Evolutionary conservation across 768 basidiomycete species (phyloP).

Genomic region (Lactarius hengduanensis): DNA sequence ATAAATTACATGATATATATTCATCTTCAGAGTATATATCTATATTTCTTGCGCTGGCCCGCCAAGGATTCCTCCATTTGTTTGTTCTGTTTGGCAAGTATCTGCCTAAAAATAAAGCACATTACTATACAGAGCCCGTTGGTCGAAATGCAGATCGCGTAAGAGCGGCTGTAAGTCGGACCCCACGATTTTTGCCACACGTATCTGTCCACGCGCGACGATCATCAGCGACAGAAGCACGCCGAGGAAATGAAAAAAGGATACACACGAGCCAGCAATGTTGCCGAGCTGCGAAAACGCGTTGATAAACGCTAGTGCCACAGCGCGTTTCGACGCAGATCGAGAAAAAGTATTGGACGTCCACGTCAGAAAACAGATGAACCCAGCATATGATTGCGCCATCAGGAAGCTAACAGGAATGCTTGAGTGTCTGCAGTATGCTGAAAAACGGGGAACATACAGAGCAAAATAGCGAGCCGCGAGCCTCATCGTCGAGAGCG

Average conservation of each 20-base stretch:
- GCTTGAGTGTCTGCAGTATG: background rate
- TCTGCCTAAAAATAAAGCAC: conserved; percentile 38
- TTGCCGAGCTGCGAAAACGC: conserved; percentile 82
- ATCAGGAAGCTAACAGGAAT: conserved; percentile 59
- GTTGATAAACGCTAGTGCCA: conserved; percentile 83
- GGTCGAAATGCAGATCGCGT: conserved; percentile 66
- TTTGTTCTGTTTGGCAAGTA: conserved; percentile 35
- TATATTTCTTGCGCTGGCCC: conserved; percentile 40
- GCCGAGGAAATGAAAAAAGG: background rate
- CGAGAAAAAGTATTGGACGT: conserved; percentile 61
- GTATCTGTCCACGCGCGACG: conserved; percentile 42
- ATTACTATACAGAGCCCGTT: conserved; percentile 44
- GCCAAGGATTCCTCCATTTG: conserved; percentile 39
- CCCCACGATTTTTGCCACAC: conserved; percentile 71
- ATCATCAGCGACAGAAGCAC: conserved; percentile 9
- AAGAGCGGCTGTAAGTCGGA: conserved; percentile 66
- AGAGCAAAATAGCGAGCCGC: conserved; percentile 63
- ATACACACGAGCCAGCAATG: conserved; percentile 72
- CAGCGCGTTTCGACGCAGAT: conserved; percentile 85
- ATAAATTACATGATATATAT: background rate
- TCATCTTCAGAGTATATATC: conserved; percentile 46
- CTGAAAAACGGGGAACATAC: conserved; percentile 37
- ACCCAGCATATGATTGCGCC: conserved; percentile 71
- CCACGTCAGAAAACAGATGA: conserved; percentile 62
- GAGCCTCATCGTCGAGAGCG: conserved; percentile 60